A percentile compares a stretch with the other conserved stretches of the same genome.
These are phyloP conservation scores for Phytophthora chlamydospora DNA, from an alignment of 352 stramenopile genomes.

Conservation along the genomic window DNA sequence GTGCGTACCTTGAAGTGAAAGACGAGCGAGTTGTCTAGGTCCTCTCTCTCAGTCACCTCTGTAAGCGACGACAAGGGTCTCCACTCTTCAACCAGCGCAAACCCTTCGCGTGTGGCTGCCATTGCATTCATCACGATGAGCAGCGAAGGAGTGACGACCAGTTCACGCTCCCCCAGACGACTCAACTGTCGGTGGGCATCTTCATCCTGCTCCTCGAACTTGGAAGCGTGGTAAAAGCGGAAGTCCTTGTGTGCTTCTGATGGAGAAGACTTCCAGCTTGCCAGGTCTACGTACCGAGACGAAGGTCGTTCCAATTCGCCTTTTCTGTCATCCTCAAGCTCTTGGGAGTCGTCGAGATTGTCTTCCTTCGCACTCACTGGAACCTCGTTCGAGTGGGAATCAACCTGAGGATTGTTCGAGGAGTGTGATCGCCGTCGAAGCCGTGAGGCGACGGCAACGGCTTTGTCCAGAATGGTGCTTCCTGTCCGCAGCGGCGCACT, in stretches of 20 bases:
- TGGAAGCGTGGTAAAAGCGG: conserved; percentile 50
- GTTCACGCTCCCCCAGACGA: conserved; percentile 62
- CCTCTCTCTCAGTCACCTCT: conserved; percentile 63
- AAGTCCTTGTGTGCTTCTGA: conserved; percentile 47
- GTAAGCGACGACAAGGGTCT: conserved; percentile 56
- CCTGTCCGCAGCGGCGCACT: conserved; percentile 54
- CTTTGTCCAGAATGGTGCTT: conserved; percentile 76
- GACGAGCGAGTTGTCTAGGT: conserved; percentile 66
- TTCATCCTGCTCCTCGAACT: conserved; percentile 41
- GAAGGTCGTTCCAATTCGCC: conserved; percentile 19
- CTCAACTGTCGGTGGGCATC: conserved; percentile 25
- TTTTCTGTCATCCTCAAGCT: conserved; percentile 17
- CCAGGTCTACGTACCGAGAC: conserved; percentile 45
- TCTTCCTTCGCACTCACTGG: conserved; percentile 19
- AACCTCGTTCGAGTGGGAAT: conserved; percentile 18
- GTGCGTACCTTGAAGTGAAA: conserved; percentile 75
- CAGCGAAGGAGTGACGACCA: conserved; percentile 65
- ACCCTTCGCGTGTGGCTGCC: conserved; percentile 46
- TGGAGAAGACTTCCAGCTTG: conserved; percentile 51
- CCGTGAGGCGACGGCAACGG: conserved; percentile 66
- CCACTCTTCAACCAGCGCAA: conserved; percentile 66
- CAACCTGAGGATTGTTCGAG: conserved; percentile 37
- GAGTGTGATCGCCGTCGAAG: conserved; percentile 44
- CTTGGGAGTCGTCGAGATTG: conserved; percentile 14
- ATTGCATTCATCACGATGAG: conserved; percentile 57